A percentile compares a stretch with the other conserved stretches of the same genome.
Evolutionary conservation across 768 basidiomycete species (phyloP).

Genomic region (Mycena crocata): DNA sequence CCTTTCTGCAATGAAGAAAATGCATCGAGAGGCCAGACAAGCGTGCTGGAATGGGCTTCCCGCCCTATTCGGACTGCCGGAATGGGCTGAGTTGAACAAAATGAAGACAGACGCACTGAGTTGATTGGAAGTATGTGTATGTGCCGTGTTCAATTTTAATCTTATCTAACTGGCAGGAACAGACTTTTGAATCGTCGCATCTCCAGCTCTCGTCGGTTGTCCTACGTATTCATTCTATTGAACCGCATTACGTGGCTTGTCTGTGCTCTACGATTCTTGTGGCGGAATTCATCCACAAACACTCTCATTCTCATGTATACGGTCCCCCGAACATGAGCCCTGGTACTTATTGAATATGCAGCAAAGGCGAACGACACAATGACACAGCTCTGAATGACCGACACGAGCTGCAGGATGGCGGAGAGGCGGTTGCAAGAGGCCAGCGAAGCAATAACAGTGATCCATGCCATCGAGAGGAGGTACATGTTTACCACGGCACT

Average conservation of each 20-base stretch:
- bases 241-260: too few relatives aligned
- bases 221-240: too few relatives aligned
- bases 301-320: too few relatives aligned
- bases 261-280: too few relatives aligned
- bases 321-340: too few relatives aligned
- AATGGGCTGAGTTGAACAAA: constrained; percentile 7
- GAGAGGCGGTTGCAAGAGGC: constrained; percentile 12
- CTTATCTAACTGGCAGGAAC: too few relatives aligned
- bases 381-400: constrained; percentile 4
- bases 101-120: background rate
- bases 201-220: too few relatives aligned
- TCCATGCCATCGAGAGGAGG: constrained; percentile 17
- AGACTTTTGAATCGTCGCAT: too few relatives aligned
- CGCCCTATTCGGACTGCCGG: background rate
- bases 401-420: background rate
- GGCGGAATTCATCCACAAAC: too few relatives aligned
- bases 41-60: background rate
- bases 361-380: background rate
- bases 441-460: background rate
- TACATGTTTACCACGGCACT: constrained; percentile 2
- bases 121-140: too few relatives aligned
- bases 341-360: too few relatives aligned
- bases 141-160: too few relatives aligned
- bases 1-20: background rate
- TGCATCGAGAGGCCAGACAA: background rate